Percentiles rank a stretch among this genome's conserved stretches.
Conservation (phyloP, 768 basidiomycete genomes). For the Tulasnella sp. region DNA sequence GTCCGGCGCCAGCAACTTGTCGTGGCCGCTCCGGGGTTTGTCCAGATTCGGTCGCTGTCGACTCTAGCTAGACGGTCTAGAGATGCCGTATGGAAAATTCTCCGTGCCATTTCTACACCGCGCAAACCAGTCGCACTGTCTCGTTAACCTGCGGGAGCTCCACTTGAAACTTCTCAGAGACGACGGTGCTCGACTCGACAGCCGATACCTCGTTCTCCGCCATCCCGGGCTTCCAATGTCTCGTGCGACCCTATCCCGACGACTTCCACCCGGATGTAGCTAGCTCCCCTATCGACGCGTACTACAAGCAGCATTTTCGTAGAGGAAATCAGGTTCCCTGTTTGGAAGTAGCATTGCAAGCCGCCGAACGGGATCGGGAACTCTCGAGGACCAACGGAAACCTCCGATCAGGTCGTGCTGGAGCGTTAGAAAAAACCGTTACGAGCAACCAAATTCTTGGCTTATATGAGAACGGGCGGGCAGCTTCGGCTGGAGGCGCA, state of each 20-base stretch:
- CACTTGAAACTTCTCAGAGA: neutral
- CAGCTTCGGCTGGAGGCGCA: neutral
- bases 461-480: neutral
- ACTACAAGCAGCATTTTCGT: neutral
- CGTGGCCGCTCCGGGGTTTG: neutral
- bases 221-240: neutral
- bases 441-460: neutral
- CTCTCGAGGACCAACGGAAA: neutral
- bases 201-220: neutral
- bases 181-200: neutral
- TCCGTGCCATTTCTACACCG: neutral
- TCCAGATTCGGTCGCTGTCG: neutral
- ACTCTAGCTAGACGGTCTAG: neutral
- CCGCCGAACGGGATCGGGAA: neutral
- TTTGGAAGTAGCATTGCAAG: neutral
- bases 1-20: neutral
- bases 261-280: neutral
- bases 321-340: neutral
- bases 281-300: neutral
- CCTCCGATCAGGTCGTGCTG: neutral
- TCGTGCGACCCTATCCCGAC: neutral
- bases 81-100: neutral
- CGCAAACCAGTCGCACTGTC: neutral
- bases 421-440: neutral
- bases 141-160: neutral